phyloP scores from a whole-genome alignment of 768 basidiomycete genomes.

The Lactifluus subvellereus region DNA sequence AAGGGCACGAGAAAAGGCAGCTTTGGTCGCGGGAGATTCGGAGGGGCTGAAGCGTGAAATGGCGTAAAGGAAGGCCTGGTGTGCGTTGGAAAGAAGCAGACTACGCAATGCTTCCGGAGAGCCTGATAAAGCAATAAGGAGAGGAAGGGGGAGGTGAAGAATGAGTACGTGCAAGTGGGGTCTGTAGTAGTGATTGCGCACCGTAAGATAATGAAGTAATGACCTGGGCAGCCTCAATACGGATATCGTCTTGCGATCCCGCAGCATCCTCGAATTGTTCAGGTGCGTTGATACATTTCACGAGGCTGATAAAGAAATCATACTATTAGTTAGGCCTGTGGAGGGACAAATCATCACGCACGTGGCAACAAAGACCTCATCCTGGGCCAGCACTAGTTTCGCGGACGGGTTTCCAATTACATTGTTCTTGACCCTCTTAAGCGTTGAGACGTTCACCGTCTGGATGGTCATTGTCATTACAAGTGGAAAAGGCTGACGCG shows the following conservation, averaged over 20 bases:
- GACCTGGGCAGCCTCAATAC: constrained; percentile 70
- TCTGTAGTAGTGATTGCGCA: constrained; percentile 23
- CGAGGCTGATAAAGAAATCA: constrained; percentile 40
- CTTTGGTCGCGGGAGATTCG: constrained; percentile 38
- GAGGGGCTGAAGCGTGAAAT: constrained; percentile 43
- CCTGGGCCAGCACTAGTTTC: constrained; percentile 52
- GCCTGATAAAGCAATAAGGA: constrained; percentile 34
- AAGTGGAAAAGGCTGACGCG: background rate
- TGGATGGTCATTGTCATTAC: constrained; percentile 27
- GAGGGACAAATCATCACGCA: constrained; percentile 32
- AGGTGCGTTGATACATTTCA: constrained; percentile 50
- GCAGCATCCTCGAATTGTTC: constrained; percentile 31
- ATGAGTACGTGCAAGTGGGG: background rate
- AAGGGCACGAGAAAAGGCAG: constrained; percentile 59
- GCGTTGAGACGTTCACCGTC: constrained; percentile 32
- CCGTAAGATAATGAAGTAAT: constrained; percentile 71
- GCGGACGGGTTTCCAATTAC: constrained; percentile 78
- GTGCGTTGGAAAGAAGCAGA: constrained; percentile 53
- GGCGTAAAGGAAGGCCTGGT: constrained; percentile 55
- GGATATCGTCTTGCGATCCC: constrained; percentile 44
- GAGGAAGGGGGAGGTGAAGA: background rate
- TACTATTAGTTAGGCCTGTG: background rate
- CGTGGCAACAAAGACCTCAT: constrained; percentile 51
- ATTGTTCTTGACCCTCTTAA: constrained; percentile 67
- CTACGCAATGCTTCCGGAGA: constrained; percentile 55